Base-by-base conservation (phyloP, 352 stramenopile species). In the Phytophthora rubi region DNA sequence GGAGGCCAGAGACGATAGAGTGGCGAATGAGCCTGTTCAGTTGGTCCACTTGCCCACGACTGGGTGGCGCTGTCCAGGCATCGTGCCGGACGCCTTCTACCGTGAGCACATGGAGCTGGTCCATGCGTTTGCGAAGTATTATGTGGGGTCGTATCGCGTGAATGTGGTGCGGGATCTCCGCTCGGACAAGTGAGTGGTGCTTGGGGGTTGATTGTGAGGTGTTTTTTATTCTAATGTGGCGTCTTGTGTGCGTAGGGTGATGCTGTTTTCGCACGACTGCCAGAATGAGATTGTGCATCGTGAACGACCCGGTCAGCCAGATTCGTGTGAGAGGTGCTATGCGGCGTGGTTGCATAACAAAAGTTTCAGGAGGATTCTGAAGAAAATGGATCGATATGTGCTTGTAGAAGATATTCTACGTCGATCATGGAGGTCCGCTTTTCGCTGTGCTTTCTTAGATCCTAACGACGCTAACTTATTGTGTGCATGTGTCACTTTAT, bases 251-350 rank as follows among this genome's bases (percentile, higher is more conserved):
- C 23, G 30, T 61, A 90, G 81, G 68, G 78, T 89, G 52, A 83
- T 91, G 80, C 55, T 91, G 12, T 91, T 83, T 53, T 86, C 81
- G n/a, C 83, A 91, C 51, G 80, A 91, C 51, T 91, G 83, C 49
- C 80, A 89, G 65, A 91, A 91, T 32, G 59, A 70, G 16, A 65
- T 83, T 51, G 73, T 91, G 44, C 81, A 77, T 57, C 83, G 83
- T 37, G 73, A 83, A 49, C 75, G 76, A 26, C 68, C 68, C 9
- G 74, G 59, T n/a, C 81, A 84, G 26, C 74, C 77, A 35, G 76
- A 88, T 55, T 84, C 75, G 2, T 91, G 83, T 61, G 64, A 81
- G 21, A 79, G 76, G 18, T 89, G 83, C 72, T 89, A 83, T 62
- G 70, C 64, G 1, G 75, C 86, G 8, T 91, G 83, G 83, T 51